These are phyloP conservation scores for Rhododendron mucronatum DNA, from an alignment of 148 eudicot species.

Conservation along the genomic window DNA sequence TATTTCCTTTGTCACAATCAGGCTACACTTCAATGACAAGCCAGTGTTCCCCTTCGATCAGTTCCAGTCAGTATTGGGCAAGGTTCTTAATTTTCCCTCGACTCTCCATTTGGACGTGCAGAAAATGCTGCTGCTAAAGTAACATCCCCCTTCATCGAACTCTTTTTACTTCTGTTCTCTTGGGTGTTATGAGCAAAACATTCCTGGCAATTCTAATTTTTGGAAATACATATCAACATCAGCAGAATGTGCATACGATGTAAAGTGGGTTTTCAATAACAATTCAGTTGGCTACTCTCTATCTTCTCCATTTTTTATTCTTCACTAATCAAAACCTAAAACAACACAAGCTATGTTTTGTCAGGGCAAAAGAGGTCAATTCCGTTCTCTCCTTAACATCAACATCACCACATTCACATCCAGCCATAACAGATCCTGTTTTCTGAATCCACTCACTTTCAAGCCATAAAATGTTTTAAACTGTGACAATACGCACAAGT, in stretches of 20 bases:
- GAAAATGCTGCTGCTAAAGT: background rate
- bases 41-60: background rate
- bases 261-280: background rate
- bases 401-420: background rate
- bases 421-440: background rate
- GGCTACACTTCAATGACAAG: background rate
- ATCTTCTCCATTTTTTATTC: background rate
- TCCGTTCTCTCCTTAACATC: background rate
- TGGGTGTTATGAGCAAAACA: background rate
- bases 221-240: background rate
- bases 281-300: background rate
- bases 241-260: background rate
- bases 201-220: background rate
- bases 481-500: background rate
- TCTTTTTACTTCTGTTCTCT: background rate
- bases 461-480: background rate
- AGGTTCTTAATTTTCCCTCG: background rate
- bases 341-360: background rate
- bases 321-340: background rate
- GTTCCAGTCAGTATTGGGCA: background rate
- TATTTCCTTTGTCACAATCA: background rate
- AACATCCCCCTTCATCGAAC: constrained; percentile 2
- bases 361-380: background rate
- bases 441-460: background rate
- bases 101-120: background rate